Evolutionary conservation across 2,329 filamentous ascomycete species (phyloP).

Genomic region (Trichophyton equinum): DNA sequence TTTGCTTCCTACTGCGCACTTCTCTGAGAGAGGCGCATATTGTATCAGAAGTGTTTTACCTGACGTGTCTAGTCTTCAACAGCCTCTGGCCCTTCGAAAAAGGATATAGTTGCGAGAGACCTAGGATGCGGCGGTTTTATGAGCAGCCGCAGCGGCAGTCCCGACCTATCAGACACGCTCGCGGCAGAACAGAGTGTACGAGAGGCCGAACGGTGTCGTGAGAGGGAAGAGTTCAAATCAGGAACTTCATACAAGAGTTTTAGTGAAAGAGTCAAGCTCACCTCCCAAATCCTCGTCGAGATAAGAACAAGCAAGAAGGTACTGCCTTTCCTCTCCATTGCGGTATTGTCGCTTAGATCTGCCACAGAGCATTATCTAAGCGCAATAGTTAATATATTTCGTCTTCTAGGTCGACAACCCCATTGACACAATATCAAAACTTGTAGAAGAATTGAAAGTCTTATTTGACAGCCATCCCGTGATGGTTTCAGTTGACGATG

Average conservation of each 20-base stretch:
- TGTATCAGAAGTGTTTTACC: not conserved
- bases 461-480: not conserved
- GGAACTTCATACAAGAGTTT: conserved; percentile 27
- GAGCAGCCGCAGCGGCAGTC: not conserved
- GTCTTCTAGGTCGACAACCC: not conserved
- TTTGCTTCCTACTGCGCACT: not conserved
- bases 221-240: too few species aligned
- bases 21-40: not conserved
- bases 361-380: not conserved
- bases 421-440: not conserved
- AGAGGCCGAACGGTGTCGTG: not conserved
- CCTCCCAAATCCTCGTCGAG: conserved; percentile 51
- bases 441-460: not conserved
- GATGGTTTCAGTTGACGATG: conserved; percentile 52
- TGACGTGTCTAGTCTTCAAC: not conserved
- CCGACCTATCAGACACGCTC: not conserved
- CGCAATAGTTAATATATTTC: not conserved
- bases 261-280: conserved; percentile 39
- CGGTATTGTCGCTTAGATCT: not conserved
- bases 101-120: not conserved
- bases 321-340: conserved; percentile 8
- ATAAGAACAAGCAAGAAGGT: conserved; percentile 54
- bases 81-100: not conserved
- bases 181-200: not conserved
- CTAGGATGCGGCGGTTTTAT: not conserved